phyloP scores from a whole-genome alignment of 78 protist genomes.

The Andalucia godoyi region DNA sequence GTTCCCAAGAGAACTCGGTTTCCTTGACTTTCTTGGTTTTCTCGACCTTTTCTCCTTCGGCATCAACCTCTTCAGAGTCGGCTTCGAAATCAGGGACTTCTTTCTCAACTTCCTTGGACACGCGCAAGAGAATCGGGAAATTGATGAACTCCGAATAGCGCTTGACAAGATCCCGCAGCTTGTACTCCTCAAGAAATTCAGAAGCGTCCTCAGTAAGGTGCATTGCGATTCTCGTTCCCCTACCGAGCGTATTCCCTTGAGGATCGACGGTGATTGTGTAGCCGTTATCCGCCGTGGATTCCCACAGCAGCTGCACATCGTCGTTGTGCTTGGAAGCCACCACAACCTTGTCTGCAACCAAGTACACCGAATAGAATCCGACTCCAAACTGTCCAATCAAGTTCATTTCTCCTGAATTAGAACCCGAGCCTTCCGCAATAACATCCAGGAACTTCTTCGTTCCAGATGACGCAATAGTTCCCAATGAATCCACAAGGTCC shows the following conservation, averaged over 20 bases:
- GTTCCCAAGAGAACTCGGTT: slow-evolving; percentile 52
- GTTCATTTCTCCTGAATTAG: slow-evolving; percentile 8
- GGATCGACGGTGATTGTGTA: slow-evolving; percentile 66
- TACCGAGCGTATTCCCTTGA: slow-evolving; percentile 78
- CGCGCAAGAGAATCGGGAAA: slow-evolving; percentile 89
- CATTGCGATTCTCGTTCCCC: slow-evolving; percentile 82
- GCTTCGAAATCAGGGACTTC: slow-evolving; percentile 6
- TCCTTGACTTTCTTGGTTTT: slow-evolving; percentile 15
- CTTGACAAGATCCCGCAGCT: slow-evolving; percentile 46
- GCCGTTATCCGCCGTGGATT: slow-evolving; percentile 57
- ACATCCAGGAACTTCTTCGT: slow-evolving; percentile 67
- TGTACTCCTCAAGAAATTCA: slow-evolving; percentile 71
- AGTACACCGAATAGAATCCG: slow-evolving; percentile 97
- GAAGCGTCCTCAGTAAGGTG: slow-evolving; percentile 70
- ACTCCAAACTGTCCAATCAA: slow-evolving; percentile 99
- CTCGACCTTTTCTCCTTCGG: slow-evolving; percentile 45
- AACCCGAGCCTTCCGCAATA: slow-evolving; percentile 5
- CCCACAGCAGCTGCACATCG: slow-evolving; percentile 88
- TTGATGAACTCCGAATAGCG: slow-evolving; percentile 77
- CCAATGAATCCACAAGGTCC: slow-evolving; percentile 88
- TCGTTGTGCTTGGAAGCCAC: slow-evolving; percentile 86
- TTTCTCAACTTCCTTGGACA: slow-evolving; percentile 36
- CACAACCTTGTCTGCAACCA: slow-evolving; percentile 90
- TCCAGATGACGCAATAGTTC: slow-evolving; percentile 88
- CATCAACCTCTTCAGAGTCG: slow-evolving; percentile 40